Evolutionary conservation across 805 yeast genomes (phyloP), one percentile per base, ranked within the genome.

Genomic region (Zygoascus bituminiphila): DNA sequence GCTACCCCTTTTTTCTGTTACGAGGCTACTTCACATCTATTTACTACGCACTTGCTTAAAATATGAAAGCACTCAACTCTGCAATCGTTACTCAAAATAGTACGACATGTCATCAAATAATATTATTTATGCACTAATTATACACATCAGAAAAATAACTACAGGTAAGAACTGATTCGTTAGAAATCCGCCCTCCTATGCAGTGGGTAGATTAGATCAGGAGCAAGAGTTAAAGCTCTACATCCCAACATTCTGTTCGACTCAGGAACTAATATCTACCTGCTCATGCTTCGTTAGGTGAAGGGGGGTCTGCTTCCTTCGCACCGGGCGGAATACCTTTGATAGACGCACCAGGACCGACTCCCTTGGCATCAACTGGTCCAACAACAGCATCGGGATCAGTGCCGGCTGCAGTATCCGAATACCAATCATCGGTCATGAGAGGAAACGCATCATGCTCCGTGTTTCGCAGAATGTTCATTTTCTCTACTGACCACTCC

Each of bases 401-500:
- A 52, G 9, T 33, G 41, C 49, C 54, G 42, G 15, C 44, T 31
- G 15, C 20, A 25, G 33, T 55, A 26, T 41, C 44, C 23, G 56
- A 39, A 35, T 50, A 50, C 53, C 58, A 57, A 23, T 55, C 60
- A 19, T 55, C 36, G 15, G 50, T 53, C 33, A 50, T 45, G 26
- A 59, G 57, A 29, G 56, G 59, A 15, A 58, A 57, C 21, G 55
- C 53, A 17, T 52, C 49, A 24, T 46, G 40, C 37, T 87, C 95
- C 14, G 89, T 79, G 61, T 88, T 88, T 61, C 84, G 84, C 65
- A 88, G 70, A 48, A 87, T 79, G 52, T 79, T 73, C 44, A 74
- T 75, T 60, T 81, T 79, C 63, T 88, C 96, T 47, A 71, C 71
- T 47, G 66, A 64, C 97, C 97, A 89, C 46, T 75, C 77, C 31